A percentile compares a stretch with the other conserved stretches of the same genome.
Evolutionary conservation across 805 yeast species (phyloP).

Genomic region (Lachancea mirantina): DNA sequence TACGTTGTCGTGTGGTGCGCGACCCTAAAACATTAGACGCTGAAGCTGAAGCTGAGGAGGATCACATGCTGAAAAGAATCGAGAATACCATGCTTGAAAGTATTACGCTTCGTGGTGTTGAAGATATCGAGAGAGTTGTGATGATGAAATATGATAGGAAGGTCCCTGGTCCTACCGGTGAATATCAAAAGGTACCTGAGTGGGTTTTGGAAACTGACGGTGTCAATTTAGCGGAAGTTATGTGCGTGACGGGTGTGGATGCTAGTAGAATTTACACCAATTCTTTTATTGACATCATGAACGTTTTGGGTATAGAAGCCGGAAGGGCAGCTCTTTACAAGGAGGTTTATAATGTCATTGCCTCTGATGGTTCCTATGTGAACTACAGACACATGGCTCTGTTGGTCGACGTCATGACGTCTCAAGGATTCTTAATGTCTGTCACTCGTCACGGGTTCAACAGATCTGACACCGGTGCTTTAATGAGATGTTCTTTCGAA

Average conservation of each 20-base stretch:
- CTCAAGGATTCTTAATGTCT: slow-evolving; percentile 97
- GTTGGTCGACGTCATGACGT: slow-evolving; percentile 96
- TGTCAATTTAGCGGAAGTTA: slow-evolving; percentile 89
- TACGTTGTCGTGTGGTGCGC: slow-evolving; percentile 97
- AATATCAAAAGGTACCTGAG: slow-evolving; percentile 80
- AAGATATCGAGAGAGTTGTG: slow-evolving; percentile 73
- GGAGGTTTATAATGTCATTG: slow-evolving; percentile 94
- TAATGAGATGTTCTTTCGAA: slow-evolving; percentile 98
- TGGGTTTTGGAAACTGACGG: slow-evolving; percentile 99
- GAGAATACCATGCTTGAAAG: slow-evolving; percentile 95
- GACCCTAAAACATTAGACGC: slow-evolving; percentile 91
- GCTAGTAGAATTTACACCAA: slow-evolving; percentile 86
- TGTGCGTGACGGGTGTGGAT: slow-evolving; percentile 93
- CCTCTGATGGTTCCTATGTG: slow-evolving; percentile 99
- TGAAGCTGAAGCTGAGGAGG: slow-evolving; percentile 94
- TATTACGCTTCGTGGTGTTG: slow-evolving; percentile 91
- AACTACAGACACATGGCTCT: slow-evolving; percentile 98
- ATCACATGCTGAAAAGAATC: slow-evolving; percentile 87
- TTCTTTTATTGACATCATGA: slow-evolving; percentile 90
- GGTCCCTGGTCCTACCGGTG: slow-evolving; percentile 74
- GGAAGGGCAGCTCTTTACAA: slow-evolving; percentile 90
- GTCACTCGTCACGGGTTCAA: slow-evolving; percentile 99
- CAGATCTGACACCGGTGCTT: slow-evolving; percentile 97
- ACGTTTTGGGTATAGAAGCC: slow-evolving; percentile 97
- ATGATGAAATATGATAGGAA: slow-evolving; percentile 80